Conservation (phyloP, 805 yeast genomes). For the Wickerhamomyces canadensis region DNA sequence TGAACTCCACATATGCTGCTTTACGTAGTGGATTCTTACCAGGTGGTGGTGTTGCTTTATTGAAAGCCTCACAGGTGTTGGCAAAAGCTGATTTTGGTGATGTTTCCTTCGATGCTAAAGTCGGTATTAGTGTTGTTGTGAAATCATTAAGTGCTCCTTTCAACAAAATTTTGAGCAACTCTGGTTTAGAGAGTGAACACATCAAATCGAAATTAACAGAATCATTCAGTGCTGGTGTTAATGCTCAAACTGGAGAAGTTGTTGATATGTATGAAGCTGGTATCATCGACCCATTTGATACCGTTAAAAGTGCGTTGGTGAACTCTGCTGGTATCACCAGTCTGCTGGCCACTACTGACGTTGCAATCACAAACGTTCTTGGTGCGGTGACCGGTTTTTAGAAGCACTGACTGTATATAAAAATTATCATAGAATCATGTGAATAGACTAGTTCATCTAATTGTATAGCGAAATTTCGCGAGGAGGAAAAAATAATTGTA, state of each 20-base stretch:
- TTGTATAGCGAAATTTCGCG: no score
- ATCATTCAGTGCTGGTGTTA: conserved; percentile 85
- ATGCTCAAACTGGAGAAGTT: conserved; percentile 87
- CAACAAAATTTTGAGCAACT: conserved; percentile 89
- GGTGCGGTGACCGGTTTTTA: conserved; percentile 23
- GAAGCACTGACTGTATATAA: no score
- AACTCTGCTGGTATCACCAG: conserved; percentile 99
- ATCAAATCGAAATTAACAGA: conserved; percentile 46
- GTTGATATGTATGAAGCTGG: conserved; percentile 96
- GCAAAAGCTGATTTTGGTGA: conserved; percentile 68
- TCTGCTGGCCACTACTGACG: conserved; percentile 94
- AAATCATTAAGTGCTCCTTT: conserved; percentile 95
- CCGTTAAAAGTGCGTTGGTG: conserved; percentile 89
- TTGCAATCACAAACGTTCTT: conserved; percentile 92
- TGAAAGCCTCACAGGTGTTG: conserved; percentile 81
- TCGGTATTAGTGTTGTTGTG: conserved; percentile 91
- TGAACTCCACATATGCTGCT: conserved; percentile 98
- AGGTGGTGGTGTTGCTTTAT: conserved; percentile 98
- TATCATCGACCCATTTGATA: conserved; percentile 98
- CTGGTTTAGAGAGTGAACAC: conserved; percentile 97
- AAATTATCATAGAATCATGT: no score
- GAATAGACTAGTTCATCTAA: no score
- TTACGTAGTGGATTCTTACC: conserved; percentile 98
- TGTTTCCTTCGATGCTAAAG: conserved; percentile 79
- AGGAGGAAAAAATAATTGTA: no score